A percentile compares a stretch with the other conserved stretches of the same genome.
These are phyloP conservation scores for Hibiscus trionum DNA, from an alignment of 345 rosid genomes.

Conservation along the genomic window DNA sequence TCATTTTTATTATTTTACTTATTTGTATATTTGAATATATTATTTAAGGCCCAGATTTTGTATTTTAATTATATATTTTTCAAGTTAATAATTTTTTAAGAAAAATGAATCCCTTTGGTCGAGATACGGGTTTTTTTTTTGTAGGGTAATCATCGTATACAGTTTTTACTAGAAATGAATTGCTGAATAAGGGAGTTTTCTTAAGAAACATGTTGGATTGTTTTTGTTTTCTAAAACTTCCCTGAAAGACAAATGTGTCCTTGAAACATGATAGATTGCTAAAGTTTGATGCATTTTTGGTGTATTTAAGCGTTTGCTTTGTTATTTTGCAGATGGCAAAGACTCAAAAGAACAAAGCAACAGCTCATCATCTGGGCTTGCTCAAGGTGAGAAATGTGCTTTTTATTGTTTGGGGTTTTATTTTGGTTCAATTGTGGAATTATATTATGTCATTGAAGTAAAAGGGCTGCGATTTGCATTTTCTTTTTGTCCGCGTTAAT, in stretches of 20 bases:
- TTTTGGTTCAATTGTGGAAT: background rate
- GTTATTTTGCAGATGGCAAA: conserved; percentile 63
- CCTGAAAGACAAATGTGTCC: background rate
- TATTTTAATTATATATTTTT: too few relatives aligned
- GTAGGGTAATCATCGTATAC: too few relatives aligned
- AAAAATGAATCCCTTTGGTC: too few relatives aligned
- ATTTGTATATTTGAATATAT: background rate
- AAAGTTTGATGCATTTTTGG: too few relatives aligned
- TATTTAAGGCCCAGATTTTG: too few relatives aligned
- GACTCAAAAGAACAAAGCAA: conserved; percentile 98
- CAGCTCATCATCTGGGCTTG: conserved; percentile 93
- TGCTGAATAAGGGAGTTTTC: background rate
- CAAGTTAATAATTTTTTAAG: too few relatives aligned
- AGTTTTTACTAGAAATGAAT: background rate
- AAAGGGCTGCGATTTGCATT: background rate
- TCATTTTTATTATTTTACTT: background rate
- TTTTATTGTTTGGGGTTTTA: background rate
- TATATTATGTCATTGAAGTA: background rate
- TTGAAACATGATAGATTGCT: too few relatives aligned
- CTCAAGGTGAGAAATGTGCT: conserved; percentile 52
- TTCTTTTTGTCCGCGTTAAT: background rate
- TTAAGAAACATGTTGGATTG: background rate
- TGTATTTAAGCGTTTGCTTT: background rate
- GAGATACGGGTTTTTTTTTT: too few relatives aligned
- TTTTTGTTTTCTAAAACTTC: background rate